Base-by-base conservation (phyloP, 495 filamentous ascomycete genomes). In the Tuber aestivum region DNA sequence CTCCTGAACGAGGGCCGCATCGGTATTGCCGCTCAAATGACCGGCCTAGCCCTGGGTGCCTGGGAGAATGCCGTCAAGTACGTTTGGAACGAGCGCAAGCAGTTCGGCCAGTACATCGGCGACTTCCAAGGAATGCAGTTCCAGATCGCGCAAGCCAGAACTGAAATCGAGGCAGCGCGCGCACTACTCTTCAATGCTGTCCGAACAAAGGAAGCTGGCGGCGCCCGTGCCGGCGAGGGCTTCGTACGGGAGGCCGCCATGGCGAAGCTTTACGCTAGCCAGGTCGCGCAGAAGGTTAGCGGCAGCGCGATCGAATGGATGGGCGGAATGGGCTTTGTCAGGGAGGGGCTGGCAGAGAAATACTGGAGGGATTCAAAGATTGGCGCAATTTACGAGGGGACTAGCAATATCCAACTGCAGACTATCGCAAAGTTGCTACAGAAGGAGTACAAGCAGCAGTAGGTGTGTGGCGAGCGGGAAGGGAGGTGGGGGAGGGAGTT, bases 101-200 rank as follows among this genome's bases (percentile, higher is more conserved):
- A 99, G 86, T 99, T 99, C 84, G 94, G 96, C 70, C 88, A 94
- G 82, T 87, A 93, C 56, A 91, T 99, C 73, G 95, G 96, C 77
- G 90, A 93, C 82, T 99, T 99, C 88, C 95, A 99, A 86, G 95
- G 93, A 80, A 97, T 99, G 94, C 95, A 97, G 85, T 94, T 97
- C 86, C 96, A 99, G 87, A 89, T 99, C 72, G 95, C 95, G 0
- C 95, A 99, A 86, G 91, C 94, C 10, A 97, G 94, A 85, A 94
- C 92, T 23, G 95, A 98, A 85, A 97, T 98, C 79, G 86, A 89
- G 38, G 95, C 95, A 18, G 95, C 95, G 5, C 90, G 95, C 37
- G 94, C 93, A 7, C 87, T 99, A 3, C 94, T 99, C 44, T 98
- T 92, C 87, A 99, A 99, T 81, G 95, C 95, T 18, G 93, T 97